A percentile compares a stretch with the other conserved stretches of the same genome.
Evolutionary conservation across 139 green algal genomes (phyloP).

Genomic region (Tetratostichococcus sp.): DNA sequence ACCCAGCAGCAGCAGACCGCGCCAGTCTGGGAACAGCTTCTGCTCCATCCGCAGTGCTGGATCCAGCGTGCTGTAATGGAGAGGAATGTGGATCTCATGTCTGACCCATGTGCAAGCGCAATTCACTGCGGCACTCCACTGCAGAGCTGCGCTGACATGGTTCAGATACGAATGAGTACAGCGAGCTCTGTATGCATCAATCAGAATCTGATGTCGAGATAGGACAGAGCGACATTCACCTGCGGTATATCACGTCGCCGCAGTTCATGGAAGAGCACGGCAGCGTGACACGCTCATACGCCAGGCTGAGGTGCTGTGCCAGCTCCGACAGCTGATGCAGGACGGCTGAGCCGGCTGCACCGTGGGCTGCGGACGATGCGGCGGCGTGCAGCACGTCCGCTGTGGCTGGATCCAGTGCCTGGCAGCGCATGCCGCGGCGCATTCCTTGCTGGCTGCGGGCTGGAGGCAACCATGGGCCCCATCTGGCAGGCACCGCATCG

Average conservation of each 20-base stretch:
- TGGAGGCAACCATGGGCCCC: background rate
- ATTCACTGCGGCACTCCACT: too few relatives aligned
- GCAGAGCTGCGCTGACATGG: too few relatives aligned
- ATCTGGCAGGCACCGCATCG: background rate
- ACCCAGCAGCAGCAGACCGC: conserved; percentile 45
- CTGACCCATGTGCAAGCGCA: too few relatives aligned
- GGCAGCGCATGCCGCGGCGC: background rate
- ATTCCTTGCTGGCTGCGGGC: too few relatives aligned
- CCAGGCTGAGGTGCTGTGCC: conserved; percentile 54
- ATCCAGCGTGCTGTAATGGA: conserved; percentile 81
- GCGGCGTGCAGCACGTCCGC: background rate
- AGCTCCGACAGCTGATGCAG: background rate
- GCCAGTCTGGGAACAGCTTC: conserved; percentile 49
- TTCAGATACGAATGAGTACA: too few relatives aligned
- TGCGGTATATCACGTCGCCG: conserved; percentile 80
- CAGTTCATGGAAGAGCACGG: conserved; percentile 86
- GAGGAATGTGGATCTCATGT: too few relatives aligned
- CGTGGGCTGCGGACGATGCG: background rate
- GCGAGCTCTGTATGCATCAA: too few relatives aligned
- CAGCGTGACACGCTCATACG: conserved; percentile 69
- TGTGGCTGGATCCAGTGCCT: background rate
- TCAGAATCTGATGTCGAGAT: too few relatives aligned
- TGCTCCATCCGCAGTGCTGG: conserved; percentile 74
- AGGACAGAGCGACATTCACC: too few relatives aligned
- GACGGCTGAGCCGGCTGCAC: background rate